Percentiles rank a stretch among this genome's conserved stretches.
Conservation (phyloP, 1,284 basidiomycete genomes). For the Amylostereum areolatum region DNA sequence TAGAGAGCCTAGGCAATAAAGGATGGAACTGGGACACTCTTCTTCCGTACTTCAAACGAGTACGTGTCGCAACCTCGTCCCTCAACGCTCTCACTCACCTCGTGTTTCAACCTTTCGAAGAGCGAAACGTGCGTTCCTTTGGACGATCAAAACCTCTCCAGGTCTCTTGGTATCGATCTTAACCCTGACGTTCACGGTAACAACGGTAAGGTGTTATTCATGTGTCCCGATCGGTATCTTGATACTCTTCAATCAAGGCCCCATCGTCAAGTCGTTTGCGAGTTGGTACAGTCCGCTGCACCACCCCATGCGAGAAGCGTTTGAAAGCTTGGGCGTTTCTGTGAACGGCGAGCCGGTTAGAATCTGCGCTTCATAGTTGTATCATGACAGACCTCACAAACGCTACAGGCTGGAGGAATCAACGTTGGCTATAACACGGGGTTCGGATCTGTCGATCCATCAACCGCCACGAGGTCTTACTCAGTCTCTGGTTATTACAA, state of each 20-base stretch:
- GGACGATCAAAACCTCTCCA: neutral
- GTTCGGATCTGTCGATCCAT: conserved; percentile 2
- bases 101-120: conserved; percentile 6
- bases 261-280: neutral
- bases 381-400: too few relatives aligned
- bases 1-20: conserved; percentile 9
- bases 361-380: neutral
- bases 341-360: conserved; percentile 1
- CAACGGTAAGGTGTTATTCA: neutral
- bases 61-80: neutral
- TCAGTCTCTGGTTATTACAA: too few relatives aligned
- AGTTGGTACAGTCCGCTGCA: neutral
- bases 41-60: conserved; percentile 6
- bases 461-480: neutral
- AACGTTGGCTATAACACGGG: neutral
- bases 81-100: neutral
- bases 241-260: too few relatives aligned
- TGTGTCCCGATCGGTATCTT: too few relatives aligned
- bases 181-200: conserved; percentile 1
- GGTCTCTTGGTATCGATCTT: neutral
- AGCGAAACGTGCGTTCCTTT: neutral
- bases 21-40: conserved; percentile 11
- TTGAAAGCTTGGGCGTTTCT: conserved; percentile 1
- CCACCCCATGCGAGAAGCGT: neutral
- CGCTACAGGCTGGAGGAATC: neutral